A percentile compares a stretch with the other conserved stretches of the same genome.
These are phyloP conservation scores for Hyphochytrium catenoides DNA, from an alignment of 352 stramenopile species.

Conservation along the genomic window DNA sequence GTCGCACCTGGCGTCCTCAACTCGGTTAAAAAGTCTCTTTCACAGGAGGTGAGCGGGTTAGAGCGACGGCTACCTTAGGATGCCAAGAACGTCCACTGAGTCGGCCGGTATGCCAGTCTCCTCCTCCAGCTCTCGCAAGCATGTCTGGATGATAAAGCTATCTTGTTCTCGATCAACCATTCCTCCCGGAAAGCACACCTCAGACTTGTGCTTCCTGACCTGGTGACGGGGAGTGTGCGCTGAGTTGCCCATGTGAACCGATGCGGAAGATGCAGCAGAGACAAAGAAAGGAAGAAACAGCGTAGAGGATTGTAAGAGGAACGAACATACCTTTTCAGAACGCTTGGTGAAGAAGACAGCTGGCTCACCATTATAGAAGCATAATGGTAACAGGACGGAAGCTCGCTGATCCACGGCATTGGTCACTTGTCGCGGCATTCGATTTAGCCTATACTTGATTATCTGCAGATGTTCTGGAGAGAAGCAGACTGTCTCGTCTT, in stretches of 20 bases:
- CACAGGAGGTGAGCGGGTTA: conserved; percentile 1
- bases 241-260: too few species aligned
- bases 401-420: conserved; percentile 70
- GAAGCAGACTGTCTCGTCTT: conserved; percentile 38
- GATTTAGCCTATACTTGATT: conserved; percentile 78
- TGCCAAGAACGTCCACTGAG: conserved; percentile 4
- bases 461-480: conserved; percentile 58
- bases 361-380: conserved; percentile 58
- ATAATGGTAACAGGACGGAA: conserved; percentile 86
- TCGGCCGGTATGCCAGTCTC: conserved; percentile 66
- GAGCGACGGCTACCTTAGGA: conserved; percentile 1
- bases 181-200: conserved; percentile 89
- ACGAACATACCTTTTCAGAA: too few species aligned
- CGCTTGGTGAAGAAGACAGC: conserved; percentile 88
- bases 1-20: conserved; percentile 85
- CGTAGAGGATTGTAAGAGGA: too few species aligned
- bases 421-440: conserved; percentile 76
- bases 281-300: too few species aligned
- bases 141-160: conserved; percentile 83
- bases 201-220: conserved; percentile 76
- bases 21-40: conserved; percentile 50
- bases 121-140: conserved; percentile 90
- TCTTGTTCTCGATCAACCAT: conserved; percentile 69
- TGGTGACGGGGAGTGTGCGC: too few species aligned
- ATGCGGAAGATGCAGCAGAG: too few species aligned